Evolutionary conservation across 352 stramenopile genomes (phyloP).

Genomic region (Phytophthora hibernalis): DNA sequence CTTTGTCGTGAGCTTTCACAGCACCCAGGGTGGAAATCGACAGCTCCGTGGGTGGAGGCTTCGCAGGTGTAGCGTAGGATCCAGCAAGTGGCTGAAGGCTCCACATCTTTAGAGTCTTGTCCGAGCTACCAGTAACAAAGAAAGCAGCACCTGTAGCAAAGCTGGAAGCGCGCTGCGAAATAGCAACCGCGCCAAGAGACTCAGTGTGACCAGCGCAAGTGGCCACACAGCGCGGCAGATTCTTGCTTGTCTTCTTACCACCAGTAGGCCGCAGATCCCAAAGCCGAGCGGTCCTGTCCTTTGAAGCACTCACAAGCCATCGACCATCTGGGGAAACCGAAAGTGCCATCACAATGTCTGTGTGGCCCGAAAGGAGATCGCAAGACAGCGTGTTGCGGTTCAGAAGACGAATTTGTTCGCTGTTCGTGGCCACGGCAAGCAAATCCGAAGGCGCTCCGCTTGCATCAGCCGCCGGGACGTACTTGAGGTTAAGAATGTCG

Average conservation of each 20-base stretch:
- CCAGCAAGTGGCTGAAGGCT: constrained; percentile 81
- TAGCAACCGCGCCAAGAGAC: constrained; percentile 91
- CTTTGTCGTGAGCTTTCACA: constrained; percentile 95
- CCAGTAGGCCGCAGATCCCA: constrained; percentile 82
- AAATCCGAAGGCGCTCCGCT: constrained; percentile 59
- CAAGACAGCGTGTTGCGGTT: constrained; percentile 93
- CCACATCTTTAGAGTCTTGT: constrained; percentile 99
- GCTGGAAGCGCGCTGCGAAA: constrained; percentile 89
- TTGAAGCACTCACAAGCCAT: constrained; percentile 94
- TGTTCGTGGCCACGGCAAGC: constrained; percentile 97
- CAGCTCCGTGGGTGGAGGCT: constrained; percentile 42
- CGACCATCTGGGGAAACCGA: constrained; percentile 89
- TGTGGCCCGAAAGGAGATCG: constrained; percentile 96
- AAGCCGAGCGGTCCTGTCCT: constrained; percentile 93
- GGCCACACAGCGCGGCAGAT: constrained; percentile 77
- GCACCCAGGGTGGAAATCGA: constrained; percentile 66
- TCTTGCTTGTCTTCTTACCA: constrained; percentile 41
- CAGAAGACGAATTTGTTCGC: constrained; percentile 95
- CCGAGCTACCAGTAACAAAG: constrained; percentile 95
- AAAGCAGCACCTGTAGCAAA: constrained; percentile 90
- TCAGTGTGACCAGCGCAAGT: constrained; percentile 95
- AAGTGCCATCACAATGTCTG: constrained; percentile 97
- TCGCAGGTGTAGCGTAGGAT: constrained; percentile 52
- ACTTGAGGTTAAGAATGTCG: constrained; percentile 98
- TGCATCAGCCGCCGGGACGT: constrained; percentile 79